phyloP scores from a whole-genome alignment of 495 filamentous ascomycete species.

The Talaromyces proteolyticus region DNA sequence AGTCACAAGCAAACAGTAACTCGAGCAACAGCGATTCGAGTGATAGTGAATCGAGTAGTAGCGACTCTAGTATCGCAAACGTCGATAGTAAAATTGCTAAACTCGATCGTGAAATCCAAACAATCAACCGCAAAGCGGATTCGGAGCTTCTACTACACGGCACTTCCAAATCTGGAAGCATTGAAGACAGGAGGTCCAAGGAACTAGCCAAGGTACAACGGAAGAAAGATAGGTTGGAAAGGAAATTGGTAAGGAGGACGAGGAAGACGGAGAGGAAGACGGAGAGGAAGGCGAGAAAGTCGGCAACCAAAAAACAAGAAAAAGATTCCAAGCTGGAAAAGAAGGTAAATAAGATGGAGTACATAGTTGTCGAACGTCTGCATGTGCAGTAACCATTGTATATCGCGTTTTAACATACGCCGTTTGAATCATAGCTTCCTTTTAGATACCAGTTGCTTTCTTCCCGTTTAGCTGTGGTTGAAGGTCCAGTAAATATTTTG shows the following conservation, averaged over 20 bases:
- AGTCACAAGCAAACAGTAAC: not conserved
- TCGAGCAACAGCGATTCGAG: not conserved
- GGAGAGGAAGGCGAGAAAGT: not conserved
- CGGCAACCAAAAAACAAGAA: not conserved
- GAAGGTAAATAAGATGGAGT: conserved; percentile 2
- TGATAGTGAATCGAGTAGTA: not conserved
- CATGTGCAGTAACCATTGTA: too few species aligned
- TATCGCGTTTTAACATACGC: not conserved
- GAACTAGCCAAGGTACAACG: not conserved
- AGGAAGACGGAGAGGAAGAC: not conserved
- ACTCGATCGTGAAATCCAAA: not conserved
- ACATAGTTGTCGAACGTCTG: not conserved
- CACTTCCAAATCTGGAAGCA: not conserved
- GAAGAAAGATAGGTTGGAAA: not conserved
- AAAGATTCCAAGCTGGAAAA: not conserved
- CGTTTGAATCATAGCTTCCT: not conserved
- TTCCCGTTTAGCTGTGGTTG: not conserved
- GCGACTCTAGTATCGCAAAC: too few species aligned
- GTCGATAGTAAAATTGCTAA: not conserved
- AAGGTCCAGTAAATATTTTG: not conserved
- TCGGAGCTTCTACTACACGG: not conserved
- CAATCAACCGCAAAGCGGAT: not conserved
- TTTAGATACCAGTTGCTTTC: not conserved
- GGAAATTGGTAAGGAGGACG: too few species aligned
- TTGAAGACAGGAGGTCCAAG: not conserved